phyloP scores from a whole-genome alignment of 768 basidiomycete genomes.

The Polyporus arcularius region DNA sequence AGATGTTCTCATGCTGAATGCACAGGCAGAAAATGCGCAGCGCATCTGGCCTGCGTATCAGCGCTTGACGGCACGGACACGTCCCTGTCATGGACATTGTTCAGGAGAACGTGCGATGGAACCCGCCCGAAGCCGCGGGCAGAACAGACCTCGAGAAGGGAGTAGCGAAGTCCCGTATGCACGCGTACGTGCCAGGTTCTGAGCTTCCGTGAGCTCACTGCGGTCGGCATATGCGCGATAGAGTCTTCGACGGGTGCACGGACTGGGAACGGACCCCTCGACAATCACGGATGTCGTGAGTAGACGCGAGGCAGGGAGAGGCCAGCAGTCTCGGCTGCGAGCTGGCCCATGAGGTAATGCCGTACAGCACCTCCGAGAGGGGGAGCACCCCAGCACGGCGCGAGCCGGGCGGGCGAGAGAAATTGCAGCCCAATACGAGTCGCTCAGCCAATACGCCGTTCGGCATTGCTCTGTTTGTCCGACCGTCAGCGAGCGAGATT shows the following conservation, averaged over 20 bases:
- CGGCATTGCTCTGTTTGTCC: slow-evolving; percentile 5
- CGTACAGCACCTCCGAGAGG: slow-evolving; percentile 2
- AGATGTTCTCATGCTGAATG: too few species aligned
- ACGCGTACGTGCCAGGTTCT: not conserved
- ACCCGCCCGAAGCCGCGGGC: not conserved
- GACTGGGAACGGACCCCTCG: not conserved
- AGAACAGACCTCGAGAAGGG: not conserved
- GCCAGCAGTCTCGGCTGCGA: not conserved
- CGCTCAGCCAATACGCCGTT: slow-evolving; percentile 11
- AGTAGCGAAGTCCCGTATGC: not conserved
- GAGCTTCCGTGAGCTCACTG: not conserved
- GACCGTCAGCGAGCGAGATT: not conserved
- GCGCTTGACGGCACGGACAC: too few species aligned
- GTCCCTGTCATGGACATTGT: too few species aligned
- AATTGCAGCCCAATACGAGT: not conserved
- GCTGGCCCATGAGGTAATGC: not conserved
- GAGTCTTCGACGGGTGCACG: not conserved
- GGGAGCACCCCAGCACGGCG: not conserved
- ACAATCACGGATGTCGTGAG: not conserved
- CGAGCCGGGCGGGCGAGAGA: not conserved
- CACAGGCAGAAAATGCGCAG: too few species aligned
- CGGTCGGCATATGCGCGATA: not conserved
- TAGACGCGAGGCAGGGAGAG: not conserved
- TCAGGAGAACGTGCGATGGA: too few species aligned
- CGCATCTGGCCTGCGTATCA: too few species aligned